Conservation (phyloP, 2,329 filamentous ascomycete genomes). For the Sclerotinia sclerotiorum region DNA sequence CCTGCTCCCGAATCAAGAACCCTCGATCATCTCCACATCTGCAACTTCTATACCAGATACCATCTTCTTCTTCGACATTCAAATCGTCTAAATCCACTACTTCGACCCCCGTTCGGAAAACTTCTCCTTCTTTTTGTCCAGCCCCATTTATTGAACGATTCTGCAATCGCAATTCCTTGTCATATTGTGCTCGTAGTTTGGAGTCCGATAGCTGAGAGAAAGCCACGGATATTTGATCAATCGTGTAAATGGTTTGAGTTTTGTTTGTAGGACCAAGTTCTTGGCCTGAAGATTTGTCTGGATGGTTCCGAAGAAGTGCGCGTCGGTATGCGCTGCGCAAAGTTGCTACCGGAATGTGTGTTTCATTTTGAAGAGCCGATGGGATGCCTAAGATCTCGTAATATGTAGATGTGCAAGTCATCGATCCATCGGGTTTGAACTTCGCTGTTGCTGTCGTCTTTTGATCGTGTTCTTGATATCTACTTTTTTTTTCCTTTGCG, state of each 20-base stretch:
- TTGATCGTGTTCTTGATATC: conserved; percentile 5
- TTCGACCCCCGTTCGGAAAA: conserved; percentile 60
- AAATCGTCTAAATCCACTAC: conserved; percentile 66
- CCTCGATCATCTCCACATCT: conserved; percentile 64
- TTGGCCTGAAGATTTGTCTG: conserved; percentile 41
- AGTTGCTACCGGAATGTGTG: conserved; percentile 47
- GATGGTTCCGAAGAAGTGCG: conserved; percentile 64
- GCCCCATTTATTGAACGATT: conserved; percentile 28
- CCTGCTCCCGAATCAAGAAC: conserved; percentile 57
- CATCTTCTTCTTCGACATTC: conserved; percentile 49
- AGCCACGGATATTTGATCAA: conserved; percentile 64
- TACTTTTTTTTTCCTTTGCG: background rate
- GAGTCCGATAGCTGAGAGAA: conserved; percentile 56
- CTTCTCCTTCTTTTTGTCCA: conserved; percentile 28
- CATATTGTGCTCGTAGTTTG: conserved; percentile 53
- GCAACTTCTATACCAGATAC: conserved; percentile 57
- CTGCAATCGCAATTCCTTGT: conserved; percentile 47
- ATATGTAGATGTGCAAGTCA: conserved; percentile 47
- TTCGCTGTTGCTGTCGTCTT: conserved; percentile 56
- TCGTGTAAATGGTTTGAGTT: conserved; percentile 45
- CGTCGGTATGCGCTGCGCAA: conserved; percentile 65
- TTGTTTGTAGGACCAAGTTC: conserved; percentile 22
- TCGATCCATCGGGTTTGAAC: conserved; percentile 59
- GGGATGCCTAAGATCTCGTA: conserved; percentile 62
- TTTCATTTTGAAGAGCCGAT: conserved; percentile 48